phyloP scores from a whole-genome alignment of 2,329 filamentous ascomycete genomes.

The Byssothecium circinans region DNA sequence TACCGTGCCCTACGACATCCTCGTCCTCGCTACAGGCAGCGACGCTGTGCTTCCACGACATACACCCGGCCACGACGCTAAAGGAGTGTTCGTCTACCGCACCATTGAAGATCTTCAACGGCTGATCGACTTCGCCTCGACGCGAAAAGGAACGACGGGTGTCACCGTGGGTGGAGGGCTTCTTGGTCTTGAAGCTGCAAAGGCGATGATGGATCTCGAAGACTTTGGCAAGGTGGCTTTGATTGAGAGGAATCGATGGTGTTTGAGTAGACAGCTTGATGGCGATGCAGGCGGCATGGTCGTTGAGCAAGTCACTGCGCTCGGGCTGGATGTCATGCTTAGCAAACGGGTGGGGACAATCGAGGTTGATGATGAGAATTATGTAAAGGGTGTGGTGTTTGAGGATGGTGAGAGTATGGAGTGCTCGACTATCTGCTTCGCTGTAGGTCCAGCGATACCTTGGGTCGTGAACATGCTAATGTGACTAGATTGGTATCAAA shows the following conservation, averaged over 20 bases:
- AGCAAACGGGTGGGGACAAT: constrained; percentile 74
- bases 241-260: constrained; percentile 81
- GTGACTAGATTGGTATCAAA: constrained; percentile 69
- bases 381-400: constrained; percentile 73
- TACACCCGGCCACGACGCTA: constrained; percentile 76
- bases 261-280: constrained; percentile 80
- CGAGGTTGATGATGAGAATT: constrained; percentile 66
- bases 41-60: constrained; percentile 73
- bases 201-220: constrained; percentile 85
- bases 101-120: constrained; percentile 79
- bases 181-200: constrained; percentile 83
- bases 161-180: constrained; percentile 83
- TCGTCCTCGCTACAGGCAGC: constrained; percentile 84
- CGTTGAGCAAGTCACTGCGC: constrained; percentile 73
- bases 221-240: constrained; percentile 74
- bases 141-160: constrained; percentile 68
- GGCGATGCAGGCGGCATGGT: constrained; percentile 79
- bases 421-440: constrained; percentile 84
- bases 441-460: constrained; percentile 48
- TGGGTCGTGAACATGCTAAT: constrained; percentile 9
- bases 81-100: constrained; percentile 85
- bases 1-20: constrained; percentile 72
- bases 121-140: constrained; percentile 72
- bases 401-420: constrained; percentile 78
- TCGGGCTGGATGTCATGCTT: constrained; percentile 81